These are phyloP conservation scores for Paecilomyces sp. DNA, from an alignment of 2,329 filamentous ascomycete genomes.

Conservation along the genomic window DNA sequence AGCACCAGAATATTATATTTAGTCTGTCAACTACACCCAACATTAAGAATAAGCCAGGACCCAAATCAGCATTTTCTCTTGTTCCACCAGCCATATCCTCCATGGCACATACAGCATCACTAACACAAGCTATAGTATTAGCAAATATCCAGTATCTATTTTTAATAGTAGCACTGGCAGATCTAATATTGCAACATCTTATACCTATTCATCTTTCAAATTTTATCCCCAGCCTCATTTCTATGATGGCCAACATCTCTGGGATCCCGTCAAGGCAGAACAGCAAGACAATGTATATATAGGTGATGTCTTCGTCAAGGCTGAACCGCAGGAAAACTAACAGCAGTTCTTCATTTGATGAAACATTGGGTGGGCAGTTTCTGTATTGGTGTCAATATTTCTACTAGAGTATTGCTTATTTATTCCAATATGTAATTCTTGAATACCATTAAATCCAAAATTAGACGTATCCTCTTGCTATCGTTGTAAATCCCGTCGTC, in stretches of 20 bases:
- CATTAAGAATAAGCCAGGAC: constrained; percentile 2
- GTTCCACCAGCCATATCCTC: constrained; percentile 8
- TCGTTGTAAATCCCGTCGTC: too few relatives aligned
- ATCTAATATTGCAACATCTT: constrained; percentile 11
- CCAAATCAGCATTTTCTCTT: constrained; percentile 1
- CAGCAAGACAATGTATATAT: constrained; percentile 7
- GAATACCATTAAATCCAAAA: too few relatives aligned
- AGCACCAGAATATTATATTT: not conserved
- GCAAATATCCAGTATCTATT: constrained; percentile 5
- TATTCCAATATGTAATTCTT: too few relatives aligned
- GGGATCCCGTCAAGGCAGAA: constrained; percentile 18
- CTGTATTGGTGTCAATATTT: too few relatives aligned
- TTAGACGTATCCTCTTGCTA: too few relatives aligned
- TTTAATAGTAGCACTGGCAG: constrained; percentile 10
- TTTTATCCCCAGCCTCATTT: not conserved
- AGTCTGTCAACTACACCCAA: not conserved
- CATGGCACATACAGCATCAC: not conserved
- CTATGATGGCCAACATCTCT: constrained; percentile 9
- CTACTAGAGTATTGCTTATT: too few relatives aligned
- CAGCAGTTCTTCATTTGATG: not conserved
- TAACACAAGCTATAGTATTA: not conserved
- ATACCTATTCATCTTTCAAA: constrained; percentile 2
- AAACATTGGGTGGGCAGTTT: too few relatives aligned
- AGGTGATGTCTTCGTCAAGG: constrained; percentile 14
- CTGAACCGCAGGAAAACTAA: constrained; percentile 6